Percentiles rank a stretch among this genome's conserved stretches.
These are phyloP conservation scores for Phylloporus sp. DNA, from an alignment of 768 basidiomycete species.

Conservation along the genomic window DNA sequence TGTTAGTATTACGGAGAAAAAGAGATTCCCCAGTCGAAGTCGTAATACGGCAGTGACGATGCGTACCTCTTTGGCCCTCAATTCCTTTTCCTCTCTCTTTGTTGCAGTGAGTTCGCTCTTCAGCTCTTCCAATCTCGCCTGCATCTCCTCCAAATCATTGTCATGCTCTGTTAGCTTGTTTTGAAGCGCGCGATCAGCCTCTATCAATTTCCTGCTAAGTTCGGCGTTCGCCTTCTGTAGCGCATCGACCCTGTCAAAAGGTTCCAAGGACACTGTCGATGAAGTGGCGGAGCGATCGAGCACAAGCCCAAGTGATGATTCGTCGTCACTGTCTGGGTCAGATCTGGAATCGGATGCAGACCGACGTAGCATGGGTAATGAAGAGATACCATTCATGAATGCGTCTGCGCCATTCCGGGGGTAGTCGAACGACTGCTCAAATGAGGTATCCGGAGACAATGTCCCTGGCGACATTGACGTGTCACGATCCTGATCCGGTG, in stretches of 20 bases:
- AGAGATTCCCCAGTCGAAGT: background rate
- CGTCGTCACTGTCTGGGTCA: constrained; percentile 49
- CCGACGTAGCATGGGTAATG: constrained; percentile 54
- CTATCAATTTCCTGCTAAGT: constrained; percentile 67
- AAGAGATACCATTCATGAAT: constrained; percentile 47
- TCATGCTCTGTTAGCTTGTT: constrained; percentile 74
- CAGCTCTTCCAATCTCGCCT: constrained; percentile 72
- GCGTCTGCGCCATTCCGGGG: constrained; percentile 32
- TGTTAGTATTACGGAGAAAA: constrained; percentile 3
- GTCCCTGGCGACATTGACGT: constrained; percentile 24
- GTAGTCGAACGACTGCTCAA: constrained; percentile 38
- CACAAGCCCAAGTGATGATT: constrained; percentile 52
- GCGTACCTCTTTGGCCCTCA: constrained; percentile 78
- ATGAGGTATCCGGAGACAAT: constrained; percentile 35
- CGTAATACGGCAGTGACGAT: constrained; percentile 5
- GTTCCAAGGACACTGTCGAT: constrained; percentile 69
- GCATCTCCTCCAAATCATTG: constrained; percentile 76
- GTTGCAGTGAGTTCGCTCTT: constrained; percentile 71
- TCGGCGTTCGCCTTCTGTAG: constrained; percentile 73
- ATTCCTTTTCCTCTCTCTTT: constrained; percentile 90
- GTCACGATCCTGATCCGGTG: constrained; percentile 36
- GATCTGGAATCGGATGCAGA: constrained; percentile 40
- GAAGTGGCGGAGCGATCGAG: constrained; percentile 54
- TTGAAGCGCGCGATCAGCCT: constrained; percentile 67
- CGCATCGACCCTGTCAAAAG: constrained; percentile 68